phyloP scores from a whole-genome alignment of 495 filamentous ascomycete genomes.

The Neurospora tetraspora region DNA sequence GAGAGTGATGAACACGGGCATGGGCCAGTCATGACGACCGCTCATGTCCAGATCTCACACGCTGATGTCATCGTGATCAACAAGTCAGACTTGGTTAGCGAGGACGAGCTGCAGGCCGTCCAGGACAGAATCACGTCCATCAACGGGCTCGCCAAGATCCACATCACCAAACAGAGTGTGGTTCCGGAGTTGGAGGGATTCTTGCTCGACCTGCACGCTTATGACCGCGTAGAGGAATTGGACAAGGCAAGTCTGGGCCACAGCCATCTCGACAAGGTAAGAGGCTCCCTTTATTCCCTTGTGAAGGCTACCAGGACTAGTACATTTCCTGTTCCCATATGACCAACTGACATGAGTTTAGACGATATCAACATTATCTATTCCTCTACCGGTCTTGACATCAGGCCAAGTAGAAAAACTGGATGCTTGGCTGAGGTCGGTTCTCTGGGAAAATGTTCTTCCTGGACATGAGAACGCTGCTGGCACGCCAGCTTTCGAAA shows the following conservation, averaged over 20 bases:
- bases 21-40: conserved; percentile 69
- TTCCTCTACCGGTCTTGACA: conserved; percentile 49
- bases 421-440: conserved; percentile 72
- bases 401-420: conserved; percentile 44
- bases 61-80: conserved; percentile 95
- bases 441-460: conserved; percentile 73
- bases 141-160: conserved; percentile 80
- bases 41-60: conserved; percentile 92
- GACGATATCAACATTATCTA: conserved; percentile 80
- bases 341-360: conserved; percentile 20
- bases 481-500: conserved; percentile 41
- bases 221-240: conserved; percentile 64
- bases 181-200: conserved; percentile 77
- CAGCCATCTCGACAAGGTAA: conserved; percentile 75
- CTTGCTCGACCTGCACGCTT: conserved; percentile 84
- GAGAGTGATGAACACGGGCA: conserved; percentile 31
- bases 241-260: conserved; percentile 58
- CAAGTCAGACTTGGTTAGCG: conserved; percentile 80
- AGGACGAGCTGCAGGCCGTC: conserved; percentile 54
- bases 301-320: neutral
- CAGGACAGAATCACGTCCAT: conserved; percentile 63
- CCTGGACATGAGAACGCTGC: conserved; percentile 28
- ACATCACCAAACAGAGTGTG: conserved; percentile 66
- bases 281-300: conserved; percentile 8
- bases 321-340: neutral